Base-by-base conservation (phyloP, 2,329 filamentous ascomycete species). In the Verticillium tricorpus region DNA sequence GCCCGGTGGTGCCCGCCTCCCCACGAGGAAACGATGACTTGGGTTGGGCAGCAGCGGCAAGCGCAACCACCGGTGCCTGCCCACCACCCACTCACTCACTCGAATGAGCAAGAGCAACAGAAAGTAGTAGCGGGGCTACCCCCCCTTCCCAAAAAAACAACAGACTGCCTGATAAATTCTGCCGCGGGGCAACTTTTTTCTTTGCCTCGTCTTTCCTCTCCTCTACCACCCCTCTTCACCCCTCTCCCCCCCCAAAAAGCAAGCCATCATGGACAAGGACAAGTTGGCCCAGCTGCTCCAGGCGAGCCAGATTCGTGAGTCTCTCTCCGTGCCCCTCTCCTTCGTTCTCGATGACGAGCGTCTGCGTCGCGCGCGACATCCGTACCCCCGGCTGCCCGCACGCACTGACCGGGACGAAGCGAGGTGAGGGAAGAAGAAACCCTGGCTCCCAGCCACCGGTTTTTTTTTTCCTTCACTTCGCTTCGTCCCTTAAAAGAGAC, bases 271-370 rank as follows among this genome's bases (percentile, higher is more conserved):
- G 77, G 78, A 80, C 67, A 79, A 78, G 72, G 88, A 92, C 77
- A 87, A 90, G 79, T 93, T 97, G 75, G 85, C 95, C 69, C 85
- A 90, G 81, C 87, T 97, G 79, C 86, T 97, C 74, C 87, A 95
- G 84, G 89, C 91, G 79, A 88, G 94, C 71, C 86, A 96, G 78
- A 88, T 92, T 76, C 93, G 92, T 50, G 45, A 50, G 45, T 50
- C 17, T n/a, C 5, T 25, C n/a, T 50, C 45, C 5, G 3, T 25
- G 7, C 9, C 22, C 5, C 19, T 59, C 61, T 56, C 59, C 63
- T 61, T 58, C 56, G 9, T n/a, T 25, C 19, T 12, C n/a, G 9
- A 22, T n/a, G 45, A 50, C 19, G 45, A 50, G 22, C n/a, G 45
- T n/a, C 19, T 22, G 45, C n/a, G 45, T 11, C 28, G 45, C 45